Evolutionary conservation across 345 rosid species (phyloP), one percentile per base, ranked within the genome.

Genomic region (Gossypium raimondii): DNA sequence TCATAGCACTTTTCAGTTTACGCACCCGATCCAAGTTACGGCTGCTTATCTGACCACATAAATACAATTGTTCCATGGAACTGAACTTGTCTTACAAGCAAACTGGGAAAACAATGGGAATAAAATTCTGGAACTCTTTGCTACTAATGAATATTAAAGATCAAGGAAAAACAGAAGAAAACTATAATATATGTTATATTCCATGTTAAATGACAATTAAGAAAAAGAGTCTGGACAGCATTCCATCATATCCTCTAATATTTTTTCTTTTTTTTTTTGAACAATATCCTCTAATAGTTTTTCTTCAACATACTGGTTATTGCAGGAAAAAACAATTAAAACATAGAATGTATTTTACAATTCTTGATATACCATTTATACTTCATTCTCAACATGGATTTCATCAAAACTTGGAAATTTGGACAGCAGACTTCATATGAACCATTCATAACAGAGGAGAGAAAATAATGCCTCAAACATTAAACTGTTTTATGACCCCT

Each of bases 1-100:
- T 86, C 88, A 88, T 88, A 2, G 87, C 83, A 75, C 90, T 83
- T 78, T 86, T 88, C 80, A 86, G 57, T 73, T 85, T 88, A 22
- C 88, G 86, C 77, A 82, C 87, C 18, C 83, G 73, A 27, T 86
- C 88, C 82, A 86, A 77, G 76, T 88, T 85, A 25, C 82, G 86
- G 76, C 89, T 84, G 84, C 92, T 84, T 73, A 88, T 88, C 92
- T 88, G 83, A 52, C 56, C 11, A 22, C 34, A 44, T 11, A 13
- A 66, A 44, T 22, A 66, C 53, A 45, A 66, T 22, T 66, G 5
- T 20, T 66, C 38, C 79, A 77, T 12, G 29, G 50, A 66, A 59
- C 63, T 70, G 58, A 70, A 11, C 69, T 69, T 20, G 12, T n/a
- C 53, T 43, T 51, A 56, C 22, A 73, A 58, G 18, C 43, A 63